Evolutionary conservation across 1,139 yeast species (phyloP).

Genomic region (Suhomyces taliae): DNA sequence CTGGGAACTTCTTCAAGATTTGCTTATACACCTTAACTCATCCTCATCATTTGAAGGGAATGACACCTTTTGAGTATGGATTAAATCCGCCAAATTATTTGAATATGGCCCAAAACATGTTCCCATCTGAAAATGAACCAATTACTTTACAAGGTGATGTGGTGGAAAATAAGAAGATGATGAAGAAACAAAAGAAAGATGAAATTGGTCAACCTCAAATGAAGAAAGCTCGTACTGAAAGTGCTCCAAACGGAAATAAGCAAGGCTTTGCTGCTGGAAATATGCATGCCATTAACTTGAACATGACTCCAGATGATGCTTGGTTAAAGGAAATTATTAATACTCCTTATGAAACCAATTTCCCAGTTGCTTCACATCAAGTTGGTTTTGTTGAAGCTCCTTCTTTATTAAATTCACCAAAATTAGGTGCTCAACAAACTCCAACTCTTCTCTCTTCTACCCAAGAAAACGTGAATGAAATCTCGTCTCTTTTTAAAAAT

Average conservation of each 20-base stretch:
- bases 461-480: constrained; percentile 26
- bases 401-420: constrained; percentile 15
- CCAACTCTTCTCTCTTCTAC: constrained; percentile 5
- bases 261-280: constrained; percentile 2
- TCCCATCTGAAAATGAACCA: background rate
- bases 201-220: constrained; percentile 2
- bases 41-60: constrained; percentile 38
- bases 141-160: constrained; percentile 4
- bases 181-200: constrained; percentile 8
- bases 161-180: constrained; percentile 4
- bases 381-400: constrained; percentile 49
- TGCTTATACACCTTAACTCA: constrained; percentile 89
- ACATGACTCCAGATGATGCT: constrained; percentile 38
- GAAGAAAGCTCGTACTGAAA: background rate
- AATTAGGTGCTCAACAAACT: constrained; percentile 7
- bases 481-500: constrained; percentile 55
- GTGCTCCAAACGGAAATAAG: background rate
- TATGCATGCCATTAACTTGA: constrained; percentile 9
- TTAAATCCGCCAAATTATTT: constrained; percentile 21
- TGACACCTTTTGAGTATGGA: constrained; percentile 41
- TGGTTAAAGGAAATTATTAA: constrained; percentile 70
- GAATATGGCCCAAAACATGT: constrained; percentile 5
- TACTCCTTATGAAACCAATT: constrained; percentile 58
- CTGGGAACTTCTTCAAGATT: constrained; percentile 87
- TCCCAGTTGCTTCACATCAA: constrained; percentile 51